Base-by-base conservation (phyloP, 2,329 filamentous ascomycete genomes). In the Nemania abortiva region DNA sequence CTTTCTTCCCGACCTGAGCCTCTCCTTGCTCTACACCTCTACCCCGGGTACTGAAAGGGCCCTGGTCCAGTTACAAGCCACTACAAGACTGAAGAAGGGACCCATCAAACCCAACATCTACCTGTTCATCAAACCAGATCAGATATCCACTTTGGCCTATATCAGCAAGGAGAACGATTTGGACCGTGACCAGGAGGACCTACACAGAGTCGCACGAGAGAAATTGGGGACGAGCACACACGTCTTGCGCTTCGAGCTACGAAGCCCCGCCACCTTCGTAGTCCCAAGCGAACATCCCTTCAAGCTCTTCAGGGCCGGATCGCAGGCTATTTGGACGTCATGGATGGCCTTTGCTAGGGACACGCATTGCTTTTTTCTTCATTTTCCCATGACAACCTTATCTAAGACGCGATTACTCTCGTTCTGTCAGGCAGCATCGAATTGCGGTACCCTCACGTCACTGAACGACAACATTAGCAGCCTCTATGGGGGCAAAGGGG, bases 401-500 rank as follows among this genome's bases (percentile, higher is more conserved):
- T 62, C 66, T 24, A 65, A 65, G 29, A 15, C 50, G 6, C 66
- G 29, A 6, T 27, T 68, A 47, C 1, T 47, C 31, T 65, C 56
- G 4, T 68, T 68, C 34, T 68, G 66, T 20, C 39, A 47, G 20
- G 45, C 52, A 37, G 66, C 52, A 3, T 68, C 66, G 27, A 58
- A 13, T 24, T 15, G 2, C 11, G 66, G 56, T 15, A 42, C 45
- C 7, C 56, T 68, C 37, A 29, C 42, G 2, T 39, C 56, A 0
- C 29, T 68, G 7, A 24, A 53, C 18, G 45, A 54, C 22, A 58
- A 65, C n/a, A 57, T 68, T 18, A 7, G 7, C 5, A 68, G 56
- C 53, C 61, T 68, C 7, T 68, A 68, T 49, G 66, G 66, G 42
- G 66, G 66, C 34, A 65, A 53, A 31, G 62, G 66, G 7, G 61